Evolutionary conservation across 2,329 filamentous ascomycete species (phyloP), one percentile per base, ranked within the genome.

Genomic region (Emmonsia crescens): DNA sequence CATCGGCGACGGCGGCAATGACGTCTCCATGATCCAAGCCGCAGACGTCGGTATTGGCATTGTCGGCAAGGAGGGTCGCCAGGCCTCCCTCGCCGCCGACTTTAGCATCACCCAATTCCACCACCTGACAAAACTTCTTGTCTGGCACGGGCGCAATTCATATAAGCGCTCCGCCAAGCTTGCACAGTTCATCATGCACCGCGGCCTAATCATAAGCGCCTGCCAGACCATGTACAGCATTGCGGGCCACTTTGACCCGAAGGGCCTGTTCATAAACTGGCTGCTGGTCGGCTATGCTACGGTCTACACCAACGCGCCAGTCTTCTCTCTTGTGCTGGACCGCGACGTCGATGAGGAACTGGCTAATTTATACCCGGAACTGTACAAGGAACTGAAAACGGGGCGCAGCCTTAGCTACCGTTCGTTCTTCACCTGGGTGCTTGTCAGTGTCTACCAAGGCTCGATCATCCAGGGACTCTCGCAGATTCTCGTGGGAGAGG

Each of bases 141-240:
- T 99, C 44, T 99, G 95, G 94, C 95, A 99, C 73, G 94, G 94
- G 0, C 86, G 95, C 38, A 99, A 99, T 77, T 93, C 88, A 68
- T 99, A 99, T 80, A 97, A 97, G 76, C 85, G 95, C 54, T 91
- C 86, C 63, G 94, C 94, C 33, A 99, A 99, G 77, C 83, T 99
- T 29, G 91, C 90, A 0, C 95, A 97, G 74, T 99, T 99, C 75
- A 93, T 99, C 69, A 99, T 99, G 69, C 95, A 99, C 73, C 89
- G 94, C 69, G 94, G 94, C 58, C 80, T 99, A 52, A 96, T 99
- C 70, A 96, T 99, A 70, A 88, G 85, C 60, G 91, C 97, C 33
- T 96, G 92, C 69, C 94, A 99, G 77, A 97, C 94, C 0, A 91
- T 99, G 82, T 99, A 93, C 79, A 95, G 89, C 73, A 95, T 97